phyloP scores from a whole-genome alignment of 2,329 filamentous ascomycete species.

The Dryadomyces quercivorus region DNA sequence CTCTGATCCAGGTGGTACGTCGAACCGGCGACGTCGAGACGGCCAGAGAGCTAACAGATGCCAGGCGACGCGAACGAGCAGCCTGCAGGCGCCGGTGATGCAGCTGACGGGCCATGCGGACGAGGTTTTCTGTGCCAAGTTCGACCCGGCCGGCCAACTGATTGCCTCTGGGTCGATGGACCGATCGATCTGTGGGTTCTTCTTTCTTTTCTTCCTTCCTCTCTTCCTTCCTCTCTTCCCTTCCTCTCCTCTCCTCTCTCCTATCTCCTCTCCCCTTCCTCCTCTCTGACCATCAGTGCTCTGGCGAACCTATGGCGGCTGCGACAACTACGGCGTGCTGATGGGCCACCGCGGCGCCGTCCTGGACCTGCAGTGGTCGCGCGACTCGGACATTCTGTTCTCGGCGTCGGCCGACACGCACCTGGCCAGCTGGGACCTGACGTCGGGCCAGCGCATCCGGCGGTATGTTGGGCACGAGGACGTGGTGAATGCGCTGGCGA shows the following conservation, averaged over 20 bases:
- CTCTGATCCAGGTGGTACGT: constrained; percentile 40
- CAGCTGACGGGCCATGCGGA: constrained; percentile 73
- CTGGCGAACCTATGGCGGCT: constrained; percentile 85
- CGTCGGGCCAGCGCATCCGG: constrained; percentile 83
- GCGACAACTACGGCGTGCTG: constrained; percentile 85
- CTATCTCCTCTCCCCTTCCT: no score
- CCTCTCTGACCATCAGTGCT: constrained; percentile 48
- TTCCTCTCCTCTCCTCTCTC: no score
- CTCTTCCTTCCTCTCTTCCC: background rate
- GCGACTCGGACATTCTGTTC: constrained; percentile 82
- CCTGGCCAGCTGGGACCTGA: constrained; percentile 88
- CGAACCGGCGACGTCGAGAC: background rate
- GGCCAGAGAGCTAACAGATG: background rate
- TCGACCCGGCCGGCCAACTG: constrained; percentile 75
- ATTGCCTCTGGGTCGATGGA: constrained; percentile 97
- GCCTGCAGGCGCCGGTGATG: constrained; percentile 84
- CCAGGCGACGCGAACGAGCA: constrained; percentile 62
- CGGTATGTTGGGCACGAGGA: constrained; percentile 89
- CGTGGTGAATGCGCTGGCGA: constrained; percentile 84
- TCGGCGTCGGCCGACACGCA: constrained; percentile 91
- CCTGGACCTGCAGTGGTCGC: constrained; percentile 90
- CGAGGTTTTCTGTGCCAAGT: constrained; percentile 83
- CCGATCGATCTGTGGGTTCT: constrained; percentile 62
- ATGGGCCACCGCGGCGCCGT: constrained; percentile 85
- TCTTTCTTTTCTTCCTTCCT: background rate